Evolutionary conservation across 2,329 filamentous ascomycete species (phyloP).

Genomic region (Fusarium algeriense): DNA sequence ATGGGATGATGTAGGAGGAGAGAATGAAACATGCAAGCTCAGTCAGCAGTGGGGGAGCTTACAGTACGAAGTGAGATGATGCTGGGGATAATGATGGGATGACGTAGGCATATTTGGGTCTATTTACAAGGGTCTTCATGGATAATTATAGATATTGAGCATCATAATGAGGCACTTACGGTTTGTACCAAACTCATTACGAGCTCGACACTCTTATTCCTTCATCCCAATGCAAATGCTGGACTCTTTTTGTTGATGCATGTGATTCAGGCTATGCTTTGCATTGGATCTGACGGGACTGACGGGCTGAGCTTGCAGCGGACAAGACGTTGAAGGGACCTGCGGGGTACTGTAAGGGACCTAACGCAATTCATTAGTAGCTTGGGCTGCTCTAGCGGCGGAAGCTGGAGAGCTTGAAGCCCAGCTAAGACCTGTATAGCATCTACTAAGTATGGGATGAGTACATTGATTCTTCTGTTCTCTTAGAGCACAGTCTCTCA

Average conservation of each 20-base stretch:
- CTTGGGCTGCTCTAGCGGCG: neutral
- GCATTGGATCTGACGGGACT: neutral
- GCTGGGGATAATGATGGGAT: constrained; percentile 29
- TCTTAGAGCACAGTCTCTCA: neutral
- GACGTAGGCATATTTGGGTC: constrained; percentile 33
- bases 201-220: neutral
- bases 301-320: neutral
- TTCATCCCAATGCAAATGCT: neutral
- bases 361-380: neutral
- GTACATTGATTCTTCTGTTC: neutral
- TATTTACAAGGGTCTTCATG: constrained; percentile 21
- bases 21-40: constrained; percentile 6
- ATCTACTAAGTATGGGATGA: neutral
- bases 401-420: constrained; percentile 2
- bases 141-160: constrained; percentile 16
- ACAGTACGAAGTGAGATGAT: constrained; percentile 39
- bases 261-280: constrained; percentile 11
- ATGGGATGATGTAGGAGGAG: constrained; percentile 30
- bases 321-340: constrained; percentile 23
- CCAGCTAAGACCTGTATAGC: neutral
- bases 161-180: neutral
- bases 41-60: constrained; percentile 41
- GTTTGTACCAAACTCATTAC: neutral
- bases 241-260: constrained; percentile 19
- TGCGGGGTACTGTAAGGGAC: constrained; percentile 28